Conservation (phyloP, 129 eudicot genomes). For the Flaveria brownii region DNA sequence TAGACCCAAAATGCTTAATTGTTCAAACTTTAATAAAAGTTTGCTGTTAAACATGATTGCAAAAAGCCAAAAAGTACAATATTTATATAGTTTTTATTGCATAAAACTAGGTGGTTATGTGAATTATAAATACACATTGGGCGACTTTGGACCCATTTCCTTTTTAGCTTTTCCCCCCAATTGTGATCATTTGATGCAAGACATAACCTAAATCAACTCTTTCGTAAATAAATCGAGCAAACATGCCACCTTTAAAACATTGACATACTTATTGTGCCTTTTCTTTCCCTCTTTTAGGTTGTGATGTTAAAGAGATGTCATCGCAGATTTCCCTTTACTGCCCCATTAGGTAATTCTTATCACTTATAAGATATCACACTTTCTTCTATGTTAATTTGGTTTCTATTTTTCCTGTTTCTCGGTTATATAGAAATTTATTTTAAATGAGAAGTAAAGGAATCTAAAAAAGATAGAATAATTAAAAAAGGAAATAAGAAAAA, state of each 20-base stretch:
- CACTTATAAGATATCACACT: not conserved
- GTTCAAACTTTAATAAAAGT: not conserved
- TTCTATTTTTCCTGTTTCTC: not conserved
- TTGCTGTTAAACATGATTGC: not conserved
- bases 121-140: not conserved
- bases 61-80: not conserved
- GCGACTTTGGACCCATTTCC: not conserved
- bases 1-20: not conserved
- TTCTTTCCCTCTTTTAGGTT: constrained; percentile 18
- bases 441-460: constrained; percentile 3
- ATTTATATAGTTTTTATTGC: not conserved
- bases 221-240: not conserved
- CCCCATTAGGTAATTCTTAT: constrained; percentile 33
- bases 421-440: not conserved
- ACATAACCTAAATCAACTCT: not conserved
- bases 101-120: not conserved
- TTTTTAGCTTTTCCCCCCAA: not conserved
- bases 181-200: not conserved
- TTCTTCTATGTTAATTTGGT: not conserved
- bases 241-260: not conserved
- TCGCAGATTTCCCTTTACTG: constrained; percentile 37
- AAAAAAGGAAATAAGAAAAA: not conserved
- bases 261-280: constrained; percentile 8
- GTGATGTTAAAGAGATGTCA: constrained; percentile 9
- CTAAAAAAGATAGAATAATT: not conserved